These are phyloP conservation scores for Aspergillus ochraceoroseus DNA, from an alignment of 2,329 filamentous ascomycete genomes.

Conservation along the genomic window DNA sequence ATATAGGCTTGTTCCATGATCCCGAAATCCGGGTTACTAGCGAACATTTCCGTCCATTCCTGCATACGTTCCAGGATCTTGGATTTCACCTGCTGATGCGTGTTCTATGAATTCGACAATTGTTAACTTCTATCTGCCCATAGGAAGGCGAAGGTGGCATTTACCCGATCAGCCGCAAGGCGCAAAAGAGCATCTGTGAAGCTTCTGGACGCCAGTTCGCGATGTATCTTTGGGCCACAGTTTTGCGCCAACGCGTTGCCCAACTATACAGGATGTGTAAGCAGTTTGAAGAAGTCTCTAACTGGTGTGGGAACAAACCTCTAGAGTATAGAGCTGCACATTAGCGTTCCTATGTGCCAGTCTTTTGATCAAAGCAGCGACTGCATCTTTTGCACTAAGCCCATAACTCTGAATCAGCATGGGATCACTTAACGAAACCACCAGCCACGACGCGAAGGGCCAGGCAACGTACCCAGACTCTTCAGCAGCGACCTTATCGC, in stretches of 20 bases:
- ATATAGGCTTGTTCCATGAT: constrained; percentile 96
- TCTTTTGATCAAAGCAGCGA: constrained; percentile 85
- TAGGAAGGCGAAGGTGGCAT: constrained; percentile 12
- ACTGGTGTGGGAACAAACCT: too few relatives aligned
- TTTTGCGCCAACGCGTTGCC: constrained; percentile 90
- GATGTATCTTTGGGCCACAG: constrained; percentile 79
- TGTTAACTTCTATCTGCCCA: constrained; percentile 1
- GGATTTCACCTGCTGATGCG: constrained; percentile 90
- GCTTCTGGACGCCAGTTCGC: constrained; percentile 81
- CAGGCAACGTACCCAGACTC: constrained; percentile 42
- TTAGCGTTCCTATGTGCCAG: constrained; percentile 92
- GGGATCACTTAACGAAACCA: not conserved
- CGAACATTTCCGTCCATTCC: constrained; percentile 94
- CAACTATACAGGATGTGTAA: constrained; percentile 54
- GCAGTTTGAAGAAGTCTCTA: not conserved
- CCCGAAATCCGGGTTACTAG: constrained; percentile 79
- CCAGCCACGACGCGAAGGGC: not conserved
- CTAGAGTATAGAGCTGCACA: constrained; percentile 90
- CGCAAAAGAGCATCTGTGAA: constrained; percentile 92
- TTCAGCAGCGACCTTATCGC: constrained; percentile 53
- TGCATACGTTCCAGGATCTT: constrained; percentile 97
- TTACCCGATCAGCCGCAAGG: constrained; percentile 74
- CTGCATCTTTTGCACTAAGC: constrained; percentile 68
- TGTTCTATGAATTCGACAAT: constrained; percentile 54
- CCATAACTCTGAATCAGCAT: constrained; percentile 16